A percentile compares a stretch with the other conserved stretches of the same genome.
Evolutionary conservation across 768 basidiomycete genomes (phyloP).

Genomic region (Tylopilus sp.): DNA sequence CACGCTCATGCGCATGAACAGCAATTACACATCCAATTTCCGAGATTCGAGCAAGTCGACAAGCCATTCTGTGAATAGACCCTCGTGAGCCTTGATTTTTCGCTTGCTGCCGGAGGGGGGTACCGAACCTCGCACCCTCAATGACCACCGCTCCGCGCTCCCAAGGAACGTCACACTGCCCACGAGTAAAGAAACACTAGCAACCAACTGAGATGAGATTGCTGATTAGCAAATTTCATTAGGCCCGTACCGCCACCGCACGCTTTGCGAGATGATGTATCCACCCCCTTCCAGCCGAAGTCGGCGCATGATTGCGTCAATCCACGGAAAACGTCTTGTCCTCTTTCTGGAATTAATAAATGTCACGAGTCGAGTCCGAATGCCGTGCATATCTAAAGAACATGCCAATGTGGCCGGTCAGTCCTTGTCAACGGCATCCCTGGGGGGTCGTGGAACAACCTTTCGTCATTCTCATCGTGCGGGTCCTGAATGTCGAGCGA

Average conservation of each 20-base stretch:
- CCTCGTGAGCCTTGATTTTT: conserved; percentile 1
- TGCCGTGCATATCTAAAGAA: no score
- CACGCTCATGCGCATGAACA: conserved; percentile 13
- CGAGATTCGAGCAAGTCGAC: conserved; percentile 17
- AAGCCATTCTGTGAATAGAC: conserved; percentile 9
- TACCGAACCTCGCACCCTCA: conserved; percentile 22
- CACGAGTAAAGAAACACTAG: conserved; percentile 23
- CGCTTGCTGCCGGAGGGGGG: conserved; percentile 2
- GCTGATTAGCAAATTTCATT: conserved; percentile 27
- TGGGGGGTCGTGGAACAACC: conserved; percentile 17
- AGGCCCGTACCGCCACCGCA: conserved; percentile 26
- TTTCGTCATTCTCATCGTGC: conserved; percentile 3
- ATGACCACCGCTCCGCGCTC: conserved; percentile 17
- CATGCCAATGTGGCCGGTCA: conserved; percentile 5
- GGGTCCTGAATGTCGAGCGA: not conserved
- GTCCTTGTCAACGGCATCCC: conserved; percentile 12
- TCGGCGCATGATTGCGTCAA: conserved; percentile 21
- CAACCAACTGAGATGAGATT: conserved; percentile 28
- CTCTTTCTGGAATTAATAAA: not conserved
- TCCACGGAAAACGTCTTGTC: conserved; percentile 15
- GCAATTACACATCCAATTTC: conserved; percentile 23
- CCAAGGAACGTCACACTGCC: conserved; percentile 27
- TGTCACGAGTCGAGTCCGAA: not conserved
- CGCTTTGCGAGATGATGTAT: conserved; percentile 24
- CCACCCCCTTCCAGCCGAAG: conserved; percentile 13